Evolutionary conservation across 2,329 filamentous ascomycete genomes (phyloP).

Genomic region (Epichloe aotearoae): DNA sequence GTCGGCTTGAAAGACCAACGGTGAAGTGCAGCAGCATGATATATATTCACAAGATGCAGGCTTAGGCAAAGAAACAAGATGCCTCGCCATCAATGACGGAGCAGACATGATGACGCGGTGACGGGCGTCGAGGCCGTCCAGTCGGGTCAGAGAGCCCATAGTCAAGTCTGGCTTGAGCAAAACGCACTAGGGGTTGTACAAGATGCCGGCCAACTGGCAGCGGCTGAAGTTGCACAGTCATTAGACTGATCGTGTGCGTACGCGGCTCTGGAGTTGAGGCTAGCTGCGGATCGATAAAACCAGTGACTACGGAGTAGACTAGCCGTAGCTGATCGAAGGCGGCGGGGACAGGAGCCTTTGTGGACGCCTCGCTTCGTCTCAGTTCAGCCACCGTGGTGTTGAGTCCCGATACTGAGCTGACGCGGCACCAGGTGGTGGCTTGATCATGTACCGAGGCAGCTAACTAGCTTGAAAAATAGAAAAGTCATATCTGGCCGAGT

Average conservation of each 20-base stretch:
- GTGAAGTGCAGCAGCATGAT: no score
- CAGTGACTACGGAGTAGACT: no score
- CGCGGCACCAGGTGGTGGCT: not conserved
- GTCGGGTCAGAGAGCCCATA: not conserved
- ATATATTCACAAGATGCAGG: no score
- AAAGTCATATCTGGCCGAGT: no score
- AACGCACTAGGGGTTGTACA: not conserved
- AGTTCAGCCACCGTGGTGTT: no score
- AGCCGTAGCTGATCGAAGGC: not conserved
- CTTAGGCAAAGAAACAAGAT: no score
- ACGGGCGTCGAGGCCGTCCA: not conserved
- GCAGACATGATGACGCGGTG: not conserved
- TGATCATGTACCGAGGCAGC: not conserved
- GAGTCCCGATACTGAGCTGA: not conserved
- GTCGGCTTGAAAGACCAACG: no score
- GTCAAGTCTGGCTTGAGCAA: not conserved
- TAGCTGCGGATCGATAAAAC: no score
- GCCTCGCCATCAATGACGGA: not conserved
- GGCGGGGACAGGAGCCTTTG: not conserved
- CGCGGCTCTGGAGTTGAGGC: not conserved
- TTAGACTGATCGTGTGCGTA: not conserved
- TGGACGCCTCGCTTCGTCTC: no score
- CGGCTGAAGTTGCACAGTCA: no score
- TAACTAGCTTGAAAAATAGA: not conserved
- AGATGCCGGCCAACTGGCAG: no score